A percentile compares a stretch with the other conserved stretches of the same genome.
Conservation (phyloP, 2,329 filamentous ascomycete species). For the Lasiodiplodia sp. region DNA sequence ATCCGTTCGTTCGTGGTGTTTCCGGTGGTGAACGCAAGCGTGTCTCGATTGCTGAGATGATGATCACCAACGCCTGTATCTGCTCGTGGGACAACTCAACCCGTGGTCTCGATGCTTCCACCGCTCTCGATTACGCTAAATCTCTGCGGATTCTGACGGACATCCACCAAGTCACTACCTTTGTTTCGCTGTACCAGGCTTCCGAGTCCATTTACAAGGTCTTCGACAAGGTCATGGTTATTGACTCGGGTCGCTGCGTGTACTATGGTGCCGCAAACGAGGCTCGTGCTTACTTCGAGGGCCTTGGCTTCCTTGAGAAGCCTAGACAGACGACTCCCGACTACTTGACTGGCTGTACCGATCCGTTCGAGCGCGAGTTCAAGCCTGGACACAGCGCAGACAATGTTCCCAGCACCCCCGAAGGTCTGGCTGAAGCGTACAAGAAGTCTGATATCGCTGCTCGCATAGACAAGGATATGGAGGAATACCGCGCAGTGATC, state of each 20-base stretch:
- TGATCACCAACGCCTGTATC: constrained; percentile 75
- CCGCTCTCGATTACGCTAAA: constrained; percentile 58
- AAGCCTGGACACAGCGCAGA: constrained; percentile 69
- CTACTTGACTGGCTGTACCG: constrained; percentile 82
- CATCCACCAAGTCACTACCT: constrained; percentile 82
- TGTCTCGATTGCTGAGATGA: constrained; percentile 83
- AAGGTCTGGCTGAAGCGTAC: constrained; percentile 74
- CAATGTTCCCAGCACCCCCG: constrained; percentile 73
- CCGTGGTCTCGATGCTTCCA: constrained; percentile 57
- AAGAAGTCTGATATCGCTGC: constrained; percentile 67
- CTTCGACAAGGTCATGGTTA: constrained; percentile 86
- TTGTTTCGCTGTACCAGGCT: constrained; percentile 86
- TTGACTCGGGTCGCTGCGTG: constrained; percentile 77
- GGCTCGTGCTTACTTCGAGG: constrained; percentile 77
- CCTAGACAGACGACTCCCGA: constrained; percentile 82
- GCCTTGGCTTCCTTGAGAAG: constrained; percentile 75
- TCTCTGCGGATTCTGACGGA: constrained; percentile 71
- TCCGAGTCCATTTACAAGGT: constrained; percentile 81
- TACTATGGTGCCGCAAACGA: constrained; percentile 75
- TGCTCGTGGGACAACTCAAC: constrained; percentile 68
- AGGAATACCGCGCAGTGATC: constrained; percentile 70
- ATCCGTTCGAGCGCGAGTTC: constrained; percentile 83
- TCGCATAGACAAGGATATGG: constrained; percentile 70
- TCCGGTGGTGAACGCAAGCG: constrained; percentile 82
- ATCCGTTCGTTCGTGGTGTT: constrained; percentile 80